phyloP scores from a whole-genome alignment of 164 flowering plant species.

The Euptelea pleiosperma region DNA sequence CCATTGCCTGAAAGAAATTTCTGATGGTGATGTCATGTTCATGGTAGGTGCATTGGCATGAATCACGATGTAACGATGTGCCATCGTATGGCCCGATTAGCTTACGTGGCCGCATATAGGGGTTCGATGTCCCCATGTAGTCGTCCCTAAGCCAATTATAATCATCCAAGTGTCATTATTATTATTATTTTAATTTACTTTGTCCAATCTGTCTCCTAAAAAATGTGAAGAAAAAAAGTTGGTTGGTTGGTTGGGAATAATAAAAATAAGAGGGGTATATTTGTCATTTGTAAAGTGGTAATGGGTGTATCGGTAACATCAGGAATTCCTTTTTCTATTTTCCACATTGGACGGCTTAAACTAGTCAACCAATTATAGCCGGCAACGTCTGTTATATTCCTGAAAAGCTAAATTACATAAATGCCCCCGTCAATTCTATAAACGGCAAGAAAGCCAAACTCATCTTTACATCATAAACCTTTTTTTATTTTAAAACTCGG shows the following conservation, averaged over 20 bases:
- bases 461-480: no score
- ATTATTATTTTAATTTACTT: no score
- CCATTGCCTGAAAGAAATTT: no score
- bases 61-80: not conserved
- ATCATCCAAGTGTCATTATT: not conserved
- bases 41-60: conserved; percentile 1
- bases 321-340: not conserved
- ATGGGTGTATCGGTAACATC: conserved; percentile 1
- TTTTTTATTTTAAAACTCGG: no score
- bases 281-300: not conserved
- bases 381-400: conserved; percentile 1
- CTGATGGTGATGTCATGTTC: not conserved
- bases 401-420: not conserved
- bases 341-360: not conserved
- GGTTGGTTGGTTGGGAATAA: not conserved
- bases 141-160: not conserved
- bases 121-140: not conserved
- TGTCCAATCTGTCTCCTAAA: not conserved
- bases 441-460: no score
- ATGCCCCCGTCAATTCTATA: no score
- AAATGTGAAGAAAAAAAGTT: not conserved
- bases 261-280: not conserved
- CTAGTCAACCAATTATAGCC: not conserved
- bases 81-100: not conserved
- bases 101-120: not conserved